Percentiles rank a stretch among this genome's conserved stretches.
phyloP scores from a whole-genome alignment of 2,329 filamentous ascomycete genomes.

The Thermoascus crustaceus region DNA sequence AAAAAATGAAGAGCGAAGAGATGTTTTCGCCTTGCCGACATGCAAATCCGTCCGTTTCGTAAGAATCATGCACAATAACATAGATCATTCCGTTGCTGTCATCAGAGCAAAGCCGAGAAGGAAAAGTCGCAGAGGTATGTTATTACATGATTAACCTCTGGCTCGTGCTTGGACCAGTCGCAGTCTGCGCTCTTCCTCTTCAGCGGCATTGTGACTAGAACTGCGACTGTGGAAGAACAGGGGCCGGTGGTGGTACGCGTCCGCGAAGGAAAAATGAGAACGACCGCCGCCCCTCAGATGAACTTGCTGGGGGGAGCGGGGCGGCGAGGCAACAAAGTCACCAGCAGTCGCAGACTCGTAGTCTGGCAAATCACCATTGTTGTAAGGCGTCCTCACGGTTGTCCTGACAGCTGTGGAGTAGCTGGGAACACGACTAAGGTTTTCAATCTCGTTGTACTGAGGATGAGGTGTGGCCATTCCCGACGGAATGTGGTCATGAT shows the following conservation, averaged over 20 bases:
- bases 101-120: conserved; percentile 1
- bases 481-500: conserved; percentile 36
- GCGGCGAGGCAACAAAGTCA: conserved; percentile 17
- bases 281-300: conserved; percentile 30
- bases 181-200: conserved; percentile 33
- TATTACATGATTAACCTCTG: conserved; percentile 16
- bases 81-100: too few relatives aligned
- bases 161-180: conserved; percentile 34
- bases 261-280: conserved; percentile 20
- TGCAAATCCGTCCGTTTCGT: too few relatives aligned
- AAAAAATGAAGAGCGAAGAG: too few relatives aligned
- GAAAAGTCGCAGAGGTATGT: background rate
- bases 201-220: conserved; percentile 16
- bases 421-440: conserved; percentile 66
- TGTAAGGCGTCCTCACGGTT: conserved; percentile 48
- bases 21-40: too few relatives aligned
- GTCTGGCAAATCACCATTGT: conserved; percentile 53
- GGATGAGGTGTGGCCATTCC: conserved; percentile 35
- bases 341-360: conserved; percentile 50
- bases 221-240: conserved; percentile 18
- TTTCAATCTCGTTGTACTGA: conserved; percentile 50
- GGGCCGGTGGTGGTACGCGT: conserved; percentile 20
- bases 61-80: too few relatives aligned
- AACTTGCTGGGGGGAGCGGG: conserved; percentile 32
- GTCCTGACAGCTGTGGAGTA: conserved; percentile 66